phyloP scores from a whole-genome alignment of 305 asterid genomes.

The Rubia occidens region DNA sequence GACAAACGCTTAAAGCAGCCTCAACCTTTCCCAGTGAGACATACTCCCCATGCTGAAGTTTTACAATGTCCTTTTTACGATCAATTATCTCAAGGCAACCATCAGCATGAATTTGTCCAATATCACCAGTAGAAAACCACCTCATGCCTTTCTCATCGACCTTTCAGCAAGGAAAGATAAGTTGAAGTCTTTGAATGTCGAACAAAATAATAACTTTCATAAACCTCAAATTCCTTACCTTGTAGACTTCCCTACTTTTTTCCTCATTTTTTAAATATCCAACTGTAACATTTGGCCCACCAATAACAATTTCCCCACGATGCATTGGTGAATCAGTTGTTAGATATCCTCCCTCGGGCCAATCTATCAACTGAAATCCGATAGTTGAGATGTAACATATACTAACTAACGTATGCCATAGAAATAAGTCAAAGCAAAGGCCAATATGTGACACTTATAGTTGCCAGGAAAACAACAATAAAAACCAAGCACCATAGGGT shows the following conservation, averaged over 20 bases:
- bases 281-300: conserved; percentile 89
- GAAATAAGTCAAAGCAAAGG: not conserved
- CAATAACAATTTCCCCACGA: conserved; percentile 86
- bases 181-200: not conserved
- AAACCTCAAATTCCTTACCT: conserved; percentile 36
- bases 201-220: conserved; percentile 3
- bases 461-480: not conserved
- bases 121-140: conserved; percentile 92
- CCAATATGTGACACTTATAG: not conserved
- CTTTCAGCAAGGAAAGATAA: conserved; percentile 25
- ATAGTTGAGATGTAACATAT: conserved; percentile 8
- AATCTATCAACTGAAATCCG: conserved; percentile 68
- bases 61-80: conserved; percentile 88
- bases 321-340: conserved; percentile 70
- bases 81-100: conserved; percentile 96
- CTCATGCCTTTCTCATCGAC: conserved; percentile 78
- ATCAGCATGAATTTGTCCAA: conserved; percentile 77
- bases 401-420: not conserved
- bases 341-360: conserved; percentile 91
- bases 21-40: conserved; percentile 97
- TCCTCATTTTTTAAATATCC: conserved; percentile 90
- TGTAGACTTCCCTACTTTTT: conserved; percentile 79
- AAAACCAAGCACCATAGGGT: not conserved
- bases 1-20: conserved; percentile 60
- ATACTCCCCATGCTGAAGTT: conserved; percentile 96